A percentile compares a stretch with the other conserved stretches of the same genome.
Evolutionary conservation across 192 early-diverging fungal genomes (phyloP).

Genomic region (Entophlyctis luteolus): DNA sequence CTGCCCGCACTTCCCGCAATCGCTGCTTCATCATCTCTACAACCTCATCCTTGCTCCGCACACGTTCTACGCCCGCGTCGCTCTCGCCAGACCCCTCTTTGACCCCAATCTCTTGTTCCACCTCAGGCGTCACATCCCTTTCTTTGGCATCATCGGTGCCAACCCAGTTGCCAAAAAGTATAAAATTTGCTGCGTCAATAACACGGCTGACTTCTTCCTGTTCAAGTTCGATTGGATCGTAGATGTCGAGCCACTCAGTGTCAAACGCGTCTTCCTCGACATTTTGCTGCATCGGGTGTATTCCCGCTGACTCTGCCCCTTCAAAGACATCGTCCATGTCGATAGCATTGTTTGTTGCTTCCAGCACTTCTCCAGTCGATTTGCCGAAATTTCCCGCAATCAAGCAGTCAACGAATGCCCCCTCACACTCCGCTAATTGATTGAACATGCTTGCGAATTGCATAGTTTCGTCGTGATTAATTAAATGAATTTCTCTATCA

Average conservation of each 20-base stretch:
- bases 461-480: not conserved
- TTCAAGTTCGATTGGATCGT: slow-evolving; percentile 15
- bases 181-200: slow-evolving; percentile 2
- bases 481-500: not conserved
- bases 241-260: slow-evolving; percentile 18
- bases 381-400: not conserved
- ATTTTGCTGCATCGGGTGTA: slow-evolving; percentile 6
- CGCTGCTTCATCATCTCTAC: too few relatives aligned
- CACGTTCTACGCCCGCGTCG: too few relatives aligned
- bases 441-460: not conserved
- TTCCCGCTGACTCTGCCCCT: not conserved
- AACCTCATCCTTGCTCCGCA: too few relatives aligned
- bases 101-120: too few relatives aligned
- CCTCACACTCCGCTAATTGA: not conserved
- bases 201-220: slow-evolving; percentile 7
- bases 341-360: not conserved
- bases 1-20: too few relatives aligned
- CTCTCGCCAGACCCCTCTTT: too few relatives aligned
- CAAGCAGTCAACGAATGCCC: not conserved
- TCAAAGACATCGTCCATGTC: not conserved
- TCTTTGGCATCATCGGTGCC: too few relatives aligned
- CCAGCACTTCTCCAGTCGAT: not conserved
- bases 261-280: slow-evolving; percentile 21
- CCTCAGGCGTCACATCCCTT: too few relatives aligned
- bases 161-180: not conserved